These are phyloP conservation scores for Gamsiella multidivaricata DNA, from an alignment of 192 early-diverging fungal genomes.

Conservation along the genomic window DNA sequence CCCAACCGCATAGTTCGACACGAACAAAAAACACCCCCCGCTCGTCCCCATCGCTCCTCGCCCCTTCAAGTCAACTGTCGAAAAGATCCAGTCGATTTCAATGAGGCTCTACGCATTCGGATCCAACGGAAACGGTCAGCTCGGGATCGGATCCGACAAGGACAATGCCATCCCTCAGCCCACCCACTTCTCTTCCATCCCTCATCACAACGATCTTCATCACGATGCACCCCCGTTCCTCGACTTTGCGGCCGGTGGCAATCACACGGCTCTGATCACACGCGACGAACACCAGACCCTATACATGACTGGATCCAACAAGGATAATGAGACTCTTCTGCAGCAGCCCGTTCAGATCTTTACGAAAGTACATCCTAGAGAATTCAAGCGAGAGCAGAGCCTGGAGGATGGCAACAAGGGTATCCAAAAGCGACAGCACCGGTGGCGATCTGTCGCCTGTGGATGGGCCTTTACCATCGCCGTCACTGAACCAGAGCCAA, in stretches of 20 bases:
- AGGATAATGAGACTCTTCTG: constrained; percentile 57
- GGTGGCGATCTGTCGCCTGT: constrained; percentile 63
- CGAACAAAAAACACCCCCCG: too few species aligned
- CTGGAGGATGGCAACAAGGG: neutral
- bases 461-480: constrained; percentile 74
- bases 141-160: constrained; percentile 61
- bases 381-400: neutral
- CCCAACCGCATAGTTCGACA: too few species aligned
- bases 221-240: constrained; percentile 22
- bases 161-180: constrained; percentile 54
- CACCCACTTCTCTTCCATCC: neutral
- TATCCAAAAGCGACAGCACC: constrained; percentile 3
- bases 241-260: constrained; percentile 70
- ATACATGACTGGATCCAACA: constrained; percentile 63
- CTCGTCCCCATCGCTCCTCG: too few species aligned
- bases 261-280: constrained; percentile 71
- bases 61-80: too few species aligned
- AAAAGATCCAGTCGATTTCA: too few species aligned
- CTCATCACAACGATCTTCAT: neutral
- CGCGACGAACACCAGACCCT: constrained; percentile 18
- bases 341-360: constrained; percentile 18
- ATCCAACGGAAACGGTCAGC: constrained; percentile 76
- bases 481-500: constrained; percentile 41
- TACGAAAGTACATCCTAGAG: neutral
- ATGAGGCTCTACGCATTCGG: constrained; percentile 68